A percentile compares a stretch with the other conserved stretches of the same genome.
These are phyloP conservation scores for Tetrapisispora pingtungensis DNA, from an alignment of 805 yeast genomes.

Conservation along the genomic window DNA sequence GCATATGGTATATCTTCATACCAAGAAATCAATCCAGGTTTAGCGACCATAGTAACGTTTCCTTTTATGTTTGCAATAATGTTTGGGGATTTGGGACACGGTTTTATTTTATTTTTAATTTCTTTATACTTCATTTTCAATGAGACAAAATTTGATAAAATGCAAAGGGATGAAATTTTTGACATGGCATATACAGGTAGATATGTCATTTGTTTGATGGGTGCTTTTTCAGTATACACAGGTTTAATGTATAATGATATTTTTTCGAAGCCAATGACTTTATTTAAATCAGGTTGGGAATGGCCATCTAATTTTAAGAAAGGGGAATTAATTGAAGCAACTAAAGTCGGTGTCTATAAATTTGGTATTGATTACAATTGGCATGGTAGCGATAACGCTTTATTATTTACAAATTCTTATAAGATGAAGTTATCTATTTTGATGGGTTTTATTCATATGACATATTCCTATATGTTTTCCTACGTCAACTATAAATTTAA, in stretches of 20 bases:
- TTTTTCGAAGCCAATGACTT: conserved; percentile 81
- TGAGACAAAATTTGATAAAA: conserved; percentile 57
- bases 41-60: conserved; percentile 89
- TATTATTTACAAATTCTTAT: conserved; percentile 86
- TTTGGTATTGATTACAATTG: conserved; percentile 89
- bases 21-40: conserved; percentile 91
- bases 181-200: conserved; percentile 96
- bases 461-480: conserved; percentile 78
- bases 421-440: conserved; percentile 93
- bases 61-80: conserved; percentile 98
- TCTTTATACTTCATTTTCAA: conserved; percentile 62
- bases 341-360: conserved; percentile 57
- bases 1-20: conserved; percentile 92
- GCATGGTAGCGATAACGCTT: conserved; percentile 94
- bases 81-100: conserved; percentile 99
- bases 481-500: conserved; percentile 66
- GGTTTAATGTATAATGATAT: conserved; percentile 91
- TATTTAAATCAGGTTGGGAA: conserved; percentile 84
- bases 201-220: conserved; percentile 86
- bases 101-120: conserved; percentile 67
- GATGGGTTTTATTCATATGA: conserved; percentile 93
- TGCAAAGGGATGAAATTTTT: conserved; percentile 82
- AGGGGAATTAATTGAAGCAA: conserved; percentile 64
- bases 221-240: conserved; percentile 87
- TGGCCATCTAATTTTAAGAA: conserved; percentile 71